Evolutionary conservation across 331 rosid species (phyloP), one percentile per base, ranked within the genome.

Genomic region (Telfairia occidentalis): DNA sequence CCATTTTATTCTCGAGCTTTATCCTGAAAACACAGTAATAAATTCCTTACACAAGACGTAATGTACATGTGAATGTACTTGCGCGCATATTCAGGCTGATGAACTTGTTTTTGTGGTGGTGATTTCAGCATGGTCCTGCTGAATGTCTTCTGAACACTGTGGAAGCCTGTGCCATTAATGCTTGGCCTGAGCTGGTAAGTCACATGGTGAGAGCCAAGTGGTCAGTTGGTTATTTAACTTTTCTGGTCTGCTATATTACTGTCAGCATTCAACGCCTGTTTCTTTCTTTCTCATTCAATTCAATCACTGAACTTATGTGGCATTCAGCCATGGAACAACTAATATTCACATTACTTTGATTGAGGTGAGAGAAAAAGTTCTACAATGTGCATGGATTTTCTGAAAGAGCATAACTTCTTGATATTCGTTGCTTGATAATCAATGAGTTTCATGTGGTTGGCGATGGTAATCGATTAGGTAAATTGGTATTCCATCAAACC

Each of bases 71-170:
- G 30, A 28, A 18, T 18, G 45, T 73, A 23, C 49, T n/a, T 52
- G 53, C 6, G 34, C 42, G 3, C 16, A 19, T 53, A 13, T 55
- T 24, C 12, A 23, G 37, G 16, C 72, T 61, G 66, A 63, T 46
- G 34, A 29, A 80, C 67, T 59, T 78, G 7, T 50, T 16, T 28
- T 38, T 58, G 28, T 75, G 78, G 57, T 63, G 75, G 28, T 61
- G 67, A 54, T 81, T 87, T 82, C 89, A 94, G 97, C 98, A 94
- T 60, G 98, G 98, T 26, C 86, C 83, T 5, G 35, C 54, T 32
- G 98, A 94, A 79, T 94, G 98, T 81, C 85, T 94, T 42, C 80
- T 94, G 55, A 83, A 94, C 83, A 94, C 97, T 0, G 85, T 91
- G 54, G 95, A 94, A 83, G 93, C 96, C 3, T 94, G 98, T 78